Base-by-base conservation (phyloP, 805 yeast genomes). In the Starmerella riodocensis region DNA sequence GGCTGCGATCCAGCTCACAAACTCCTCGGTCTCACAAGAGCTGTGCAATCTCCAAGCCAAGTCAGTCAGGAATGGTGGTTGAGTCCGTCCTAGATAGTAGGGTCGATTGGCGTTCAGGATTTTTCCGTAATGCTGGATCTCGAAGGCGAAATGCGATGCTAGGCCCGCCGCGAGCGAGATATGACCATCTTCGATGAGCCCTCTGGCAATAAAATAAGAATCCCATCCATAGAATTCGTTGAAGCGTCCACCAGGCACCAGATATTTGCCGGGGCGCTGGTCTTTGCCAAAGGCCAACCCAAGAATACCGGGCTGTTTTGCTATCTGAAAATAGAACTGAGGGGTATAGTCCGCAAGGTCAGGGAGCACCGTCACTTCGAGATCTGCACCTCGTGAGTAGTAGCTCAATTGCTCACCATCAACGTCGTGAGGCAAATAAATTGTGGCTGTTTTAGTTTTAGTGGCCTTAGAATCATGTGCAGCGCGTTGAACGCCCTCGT, bases 161-260 rank as follows among this genome's bases (percentile, higher is more conserved):
- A 88, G 83, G 0, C 93, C 94, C 50, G 76, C 67, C 7, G 94
- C 88, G 25, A 86, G 66, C 29, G 76, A 80, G 17, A 74, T 59
- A 36, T 74, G 67, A 29, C 69, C 71, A 53, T 80, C 79, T 21
- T 71, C 69, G 20, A 91, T 57, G 30, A 91, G 65, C 1, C 97
- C 98, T 19, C 85, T 59, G 0, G 91, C 73, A 55, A 78, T 85
- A 78, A 91, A 81, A 55, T 91, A 88, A 2, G 95, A 84, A 58
- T 88, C 98, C 98, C 98, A 88, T 13, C 97, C 98, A 54, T 91
- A 88, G 42, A 85, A 70, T 61, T 88, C 98, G 62, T 91, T 91
- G 61, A 88, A 88, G 47, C 98, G 67, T 18, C 98, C 97, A 14
- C 98, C 98, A 1, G 98, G 98, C 19, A 88, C 97, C 14, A 83